Conservation (phyloP, 108 stramenopile species). For the Pseudonitzschia pungens region DNA sequence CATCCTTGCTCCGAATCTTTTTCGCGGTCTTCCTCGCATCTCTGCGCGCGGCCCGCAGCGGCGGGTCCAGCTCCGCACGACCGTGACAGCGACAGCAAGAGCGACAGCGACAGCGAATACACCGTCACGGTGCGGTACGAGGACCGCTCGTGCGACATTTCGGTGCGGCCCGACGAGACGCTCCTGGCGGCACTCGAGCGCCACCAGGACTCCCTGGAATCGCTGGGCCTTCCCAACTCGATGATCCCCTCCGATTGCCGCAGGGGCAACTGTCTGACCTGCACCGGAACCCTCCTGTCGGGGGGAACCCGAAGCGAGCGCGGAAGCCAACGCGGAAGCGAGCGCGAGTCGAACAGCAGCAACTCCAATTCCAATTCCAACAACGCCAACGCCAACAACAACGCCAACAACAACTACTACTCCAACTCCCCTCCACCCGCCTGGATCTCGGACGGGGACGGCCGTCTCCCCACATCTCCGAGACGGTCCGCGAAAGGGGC, state of each 20-base stretch:
- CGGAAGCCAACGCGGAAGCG: too few species aligned
- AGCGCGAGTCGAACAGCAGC: too few species aligned
- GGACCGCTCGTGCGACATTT: conserved; percentile 25
- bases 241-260: conserved; percentile 67
- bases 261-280: conserved; percentile 77
- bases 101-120: too few species aligned
- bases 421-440: neutral
- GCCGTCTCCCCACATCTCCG: conserved; percentile 55
- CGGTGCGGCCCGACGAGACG: conserved; percentile 31
- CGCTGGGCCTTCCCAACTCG: conserved; percentile 43
- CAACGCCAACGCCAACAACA: too few species aligned
- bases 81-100: too few species aligned
- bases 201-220: conserved; percentile 4
- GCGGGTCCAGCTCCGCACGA: too few species aligned
- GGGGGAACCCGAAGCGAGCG: too few species aligned
- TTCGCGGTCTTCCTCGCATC: too few species aligned
- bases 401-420: too few species aligned
- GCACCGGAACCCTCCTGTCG: conserved; percentile 43
- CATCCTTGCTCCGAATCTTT: too few species aligned
- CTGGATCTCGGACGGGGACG: conserved; percentile 40
- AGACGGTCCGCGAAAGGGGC: conserved; percentile 37
- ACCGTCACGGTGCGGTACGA: conserved; percentile 33
- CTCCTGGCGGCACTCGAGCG: conserved; percentile 48
- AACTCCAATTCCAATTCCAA: too few species aligned
- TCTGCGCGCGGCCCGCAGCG: too few species aligned